A percentile compares a stretch with the other conserved stretches of the same genome.
Evolutionary conservation across 2,329 filamentous ascomycete genomes (phyloP).

Genomic region (Boeremia exigua): DNA sequence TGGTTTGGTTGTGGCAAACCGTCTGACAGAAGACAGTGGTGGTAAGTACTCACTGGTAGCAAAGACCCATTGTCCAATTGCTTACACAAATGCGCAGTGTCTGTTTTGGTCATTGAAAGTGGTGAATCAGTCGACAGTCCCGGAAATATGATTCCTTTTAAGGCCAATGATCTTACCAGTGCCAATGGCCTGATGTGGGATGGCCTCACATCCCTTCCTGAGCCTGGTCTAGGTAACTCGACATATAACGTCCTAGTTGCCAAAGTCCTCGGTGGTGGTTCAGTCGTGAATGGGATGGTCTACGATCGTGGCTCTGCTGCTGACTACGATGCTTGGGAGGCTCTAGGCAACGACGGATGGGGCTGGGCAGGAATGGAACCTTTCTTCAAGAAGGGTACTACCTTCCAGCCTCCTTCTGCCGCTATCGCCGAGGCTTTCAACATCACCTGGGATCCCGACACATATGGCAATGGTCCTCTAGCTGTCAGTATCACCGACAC

Average conservation of each 20-base stretch:
- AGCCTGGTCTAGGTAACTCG: slow-evolving; percentile 28
- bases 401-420: slow-evolving; percentile 31
- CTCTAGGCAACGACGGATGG: slow-evolving; percentile 66
- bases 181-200: slow-evolving; percentile 30
- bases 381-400: slow-evolving; percentile 38
- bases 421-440: slow-evolving; percentile 28
- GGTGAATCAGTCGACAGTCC: slow-evolving; percentile 33
- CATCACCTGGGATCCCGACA: slow-evolving; percentile 36
- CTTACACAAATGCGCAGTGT: slow-evolving; percentile 20
- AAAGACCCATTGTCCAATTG: neutral
- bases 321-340: slow-evolving; percentile 61
- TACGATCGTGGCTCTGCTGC: slow-evolving; percentile 42
- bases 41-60: slow-evolving; percentile 16
- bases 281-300: slow-evolving; percentile 47
- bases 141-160: slow-evolving; percentile 35
- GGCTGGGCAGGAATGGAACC: slow-evolving; percentile 56
- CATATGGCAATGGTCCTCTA: slow-evolving; percentile 35
- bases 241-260: slow-evolving; percentile 32
- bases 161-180: slow-evolving; percentile 32
- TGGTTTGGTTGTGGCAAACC: slow-evolving; percentile 38
- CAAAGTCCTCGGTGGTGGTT: slow-evolving; percentile 38
- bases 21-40: slow-evolving; percentile 32
- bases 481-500: slow-evolving; percentile 32
- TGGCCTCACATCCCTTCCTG: slow-evolving; percentile 28
- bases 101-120: slow-evolving; percentile 36